Evolutionary conservation across 2,329 filamentous ascomycete genomes (phyloP).

Genomic region (Cercospora citrullina): DNA sequence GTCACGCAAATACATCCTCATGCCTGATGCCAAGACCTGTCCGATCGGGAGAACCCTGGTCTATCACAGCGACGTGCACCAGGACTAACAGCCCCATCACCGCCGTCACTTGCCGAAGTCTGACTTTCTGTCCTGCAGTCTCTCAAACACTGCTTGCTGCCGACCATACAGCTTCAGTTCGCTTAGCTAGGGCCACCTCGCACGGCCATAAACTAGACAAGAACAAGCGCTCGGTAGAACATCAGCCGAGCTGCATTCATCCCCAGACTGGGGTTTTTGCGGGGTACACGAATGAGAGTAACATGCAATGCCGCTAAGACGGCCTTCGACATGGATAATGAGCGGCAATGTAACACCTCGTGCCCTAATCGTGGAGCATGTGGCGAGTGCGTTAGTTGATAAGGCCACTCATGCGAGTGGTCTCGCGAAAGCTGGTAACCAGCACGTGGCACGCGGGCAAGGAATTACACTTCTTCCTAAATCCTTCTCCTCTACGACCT

Average conservation of each 20-base stretch:
- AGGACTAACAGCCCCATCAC: background rate
- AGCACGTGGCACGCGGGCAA: slow-evolving; percentile 6
- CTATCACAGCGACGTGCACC: background rate
- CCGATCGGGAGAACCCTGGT: background rate
- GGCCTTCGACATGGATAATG: background rate
- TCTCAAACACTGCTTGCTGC: background rate
- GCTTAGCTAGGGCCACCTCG: background rate
- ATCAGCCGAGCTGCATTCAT: slow-evolving; percentile 5
- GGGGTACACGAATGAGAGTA: slow-evolving; percentile 5
- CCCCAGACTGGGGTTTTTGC: slow-evolving; percentile 5
- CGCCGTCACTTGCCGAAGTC: background rate
- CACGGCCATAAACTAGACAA: background rate
- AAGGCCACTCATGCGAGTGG: background rate
- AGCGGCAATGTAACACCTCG: background rate
- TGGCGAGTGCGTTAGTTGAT: background rate
- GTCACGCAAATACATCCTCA: background rate
- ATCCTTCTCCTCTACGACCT: background rate
- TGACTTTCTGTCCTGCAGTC: background rate
- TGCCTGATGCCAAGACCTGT: background rate
- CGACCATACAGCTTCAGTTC: background rate
- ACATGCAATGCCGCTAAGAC: slow-evolving; percentile 1
- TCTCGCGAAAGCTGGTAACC: background rate
- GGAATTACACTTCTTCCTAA: background rate
- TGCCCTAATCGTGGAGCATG: background rate
- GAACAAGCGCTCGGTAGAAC: background rate